These are phyloP conservation scores for Daphne laureola DNA, from an alignment of 441 rosid species.

Conservation along the genomic window DNA sequence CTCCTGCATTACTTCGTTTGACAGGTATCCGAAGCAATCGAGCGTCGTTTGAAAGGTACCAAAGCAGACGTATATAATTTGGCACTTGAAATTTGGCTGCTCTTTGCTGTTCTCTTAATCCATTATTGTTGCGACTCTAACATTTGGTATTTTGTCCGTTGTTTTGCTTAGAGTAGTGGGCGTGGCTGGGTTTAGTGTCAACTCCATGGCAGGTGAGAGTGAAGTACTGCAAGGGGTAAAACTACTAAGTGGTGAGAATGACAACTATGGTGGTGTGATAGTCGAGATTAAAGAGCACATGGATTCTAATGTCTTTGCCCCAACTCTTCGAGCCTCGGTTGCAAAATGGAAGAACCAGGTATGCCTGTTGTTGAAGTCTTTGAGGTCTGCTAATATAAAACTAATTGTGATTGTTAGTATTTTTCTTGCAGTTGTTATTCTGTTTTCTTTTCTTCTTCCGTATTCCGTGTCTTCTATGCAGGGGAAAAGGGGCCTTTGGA, in stretches of 20 bases:
- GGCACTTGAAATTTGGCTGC: too few relatives aligned
- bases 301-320: conserved; percentile 43
- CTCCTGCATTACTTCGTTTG: not conserved
- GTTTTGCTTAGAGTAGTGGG: too few relatives aligned
- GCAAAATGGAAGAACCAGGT: conserved; percentile 73
- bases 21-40: not conserved
- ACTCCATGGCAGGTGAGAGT: conserved; percentile 1
- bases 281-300: conserved; percentile 50
- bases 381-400: not conserved
- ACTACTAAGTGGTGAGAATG: conserved; percentile 35
- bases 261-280: conserved; percentile 68
- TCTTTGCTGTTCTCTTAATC: not conserved
- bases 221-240: conserved; percentile 20
- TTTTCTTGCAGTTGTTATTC: not conserved
- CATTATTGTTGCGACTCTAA: too few relatives aligned
- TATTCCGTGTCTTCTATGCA: conserved; percentile 16
- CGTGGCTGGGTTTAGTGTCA: too few relatives aligned
- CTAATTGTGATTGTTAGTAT: not conserved
- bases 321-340: conserved; percentile 50
- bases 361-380: not conserved
- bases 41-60: not conserved
- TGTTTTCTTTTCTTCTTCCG: not conserved
- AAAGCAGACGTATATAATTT: too few relatives aligned
- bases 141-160: not conserved
- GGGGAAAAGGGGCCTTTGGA: conserved; percentile 89